Conservation (phyloP, 495 filamentous ascomycete genomes). For the Aspergillus bridgeri region DNA sequence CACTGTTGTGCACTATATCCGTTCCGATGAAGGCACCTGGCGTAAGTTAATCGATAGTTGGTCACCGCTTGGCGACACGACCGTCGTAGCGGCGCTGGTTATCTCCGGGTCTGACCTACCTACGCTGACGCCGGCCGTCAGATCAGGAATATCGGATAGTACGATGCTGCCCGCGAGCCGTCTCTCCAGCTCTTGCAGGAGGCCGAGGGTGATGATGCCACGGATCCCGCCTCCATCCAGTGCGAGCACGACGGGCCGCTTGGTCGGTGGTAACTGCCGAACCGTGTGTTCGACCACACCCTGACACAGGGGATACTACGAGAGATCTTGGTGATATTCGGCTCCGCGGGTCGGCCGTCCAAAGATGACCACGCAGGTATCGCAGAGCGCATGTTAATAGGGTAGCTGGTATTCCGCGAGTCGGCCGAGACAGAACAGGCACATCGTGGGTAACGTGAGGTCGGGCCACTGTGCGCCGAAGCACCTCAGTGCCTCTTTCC, state of each 20-base stretch:
- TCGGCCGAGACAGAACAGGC: background rate
- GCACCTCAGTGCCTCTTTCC: background rate
- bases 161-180: constrained; percentile 35
- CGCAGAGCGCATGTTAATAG: constrained; percentile 32
- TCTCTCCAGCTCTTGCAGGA: constrained; percentile 41
- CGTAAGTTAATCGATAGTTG: background rate
- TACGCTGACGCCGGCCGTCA: constrained; percentile 49
- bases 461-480: background rate
- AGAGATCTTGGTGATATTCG: constrained; percentile 20
- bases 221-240: constrained; percentile 57
- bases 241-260: constrained; percentile 50
- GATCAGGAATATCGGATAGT: constrained; percentile 46
- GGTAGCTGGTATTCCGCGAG: constrained; percentile 29
- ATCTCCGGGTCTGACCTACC: constrained; percentile 30
- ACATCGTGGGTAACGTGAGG: background rate
- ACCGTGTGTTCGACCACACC: constrained; percentile 28
- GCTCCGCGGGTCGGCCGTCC: background rate
- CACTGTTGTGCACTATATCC: background rate
- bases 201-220: constrained; percentile 45
- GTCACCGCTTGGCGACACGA: background rate
- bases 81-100: background rate
- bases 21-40: background rate
- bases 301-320: constrained; percentile 33
- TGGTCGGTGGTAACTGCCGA: constrained; percentile 32
- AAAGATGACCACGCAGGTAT: constrained; percentile 28